Percentiles rank a stretch among this genome's conserved stretches.
phyloP scores from a whole-genome alignment of 148 eudicot species.

The Rhododendron ovatum region DNA sequence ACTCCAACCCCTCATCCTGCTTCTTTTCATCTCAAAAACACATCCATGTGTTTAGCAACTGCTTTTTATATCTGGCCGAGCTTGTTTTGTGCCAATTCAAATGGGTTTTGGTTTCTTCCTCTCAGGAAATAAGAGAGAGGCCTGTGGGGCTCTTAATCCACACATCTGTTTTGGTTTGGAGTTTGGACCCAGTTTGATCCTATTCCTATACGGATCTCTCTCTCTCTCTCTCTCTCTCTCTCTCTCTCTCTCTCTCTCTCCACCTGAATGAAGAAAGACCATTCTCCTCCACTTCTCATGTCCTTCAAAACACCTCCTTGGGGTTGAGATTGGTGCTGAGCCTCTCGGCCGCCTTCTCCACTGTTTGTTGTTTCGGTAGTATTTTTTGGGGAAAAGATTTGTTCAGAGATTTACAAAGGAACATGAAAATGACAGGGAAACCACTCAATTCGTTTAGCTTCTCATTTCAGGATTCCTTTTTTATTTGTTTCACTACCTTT shows the following conservation, averaged over 20 bases:
- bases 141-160: conserved; percentile 1
- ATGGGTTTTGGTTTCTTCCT: not conserved
- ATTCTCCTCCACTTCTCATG: not conserved
- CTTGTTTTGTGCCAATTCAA: conserved; percentile 13
- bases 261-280: not conserved
- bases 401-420: not conserved
- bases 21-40: not conserved
- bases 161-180: not conserved
- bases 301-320: not conserved
- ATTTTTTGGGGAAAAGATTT: not conserved
- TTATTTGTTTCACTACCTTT: not conserved
- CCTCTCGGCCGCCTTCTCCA: not conserved
- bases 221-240: not conserved
- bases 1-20: conserved; percentile 19
- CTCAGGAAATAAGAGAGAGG: not conserved
- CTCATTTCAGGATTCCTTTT: not conserved
- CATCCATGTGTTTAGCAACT: not conserved
- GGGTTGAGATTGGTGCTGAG: not conserved
- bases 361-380: not conserved
- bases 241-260: not conserved
- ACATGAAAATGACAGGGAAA: not conserved
- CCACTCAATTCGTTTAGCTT: not conserved
- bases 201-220: not conserved
- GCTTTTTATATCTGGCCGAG: not conserved
- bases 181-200: conserved; percentile 7